Base-by-base conservation (phyloP, 805 yeast genomes). In the Geotrichum ghanense region DNA sequence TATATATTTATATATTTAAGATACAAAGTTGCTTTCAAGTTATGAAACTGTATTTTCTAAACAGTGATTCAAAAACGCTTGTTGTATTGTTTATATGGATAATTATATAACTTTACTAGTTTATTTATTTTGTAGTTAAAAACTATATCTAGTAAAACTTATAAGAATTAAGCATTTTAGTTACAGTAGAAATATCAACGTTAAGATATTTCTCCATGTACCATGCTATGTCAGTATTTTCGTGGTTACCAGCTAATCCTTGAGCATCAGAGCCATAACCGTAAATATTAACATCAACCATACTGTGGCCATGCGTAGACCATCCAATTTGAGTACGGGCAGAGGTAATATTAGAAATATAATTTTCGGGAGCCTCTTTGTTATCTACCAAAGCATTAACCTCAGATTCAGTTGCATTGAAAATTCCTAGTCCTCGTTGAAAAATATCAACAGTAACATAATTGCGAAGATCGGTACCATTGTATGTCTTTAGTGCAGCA, bases 291-390 rank as follows among this genome's bases (percentile, higher is more conserved):
- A 89, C 95, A 63, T 89, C 97, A 14, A 89, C 96, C 0, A 95
- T 96, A 20, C 94, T 80, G 63, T 89, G 97, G 23, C 97, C 97
- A 58, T 86, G 95, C 0, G 97, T 89, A 7, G 94, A 73, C 95
- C 95, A 89, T n/a, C 96, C 97, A 16, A 87, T 77, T 63, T 83
- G 83, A 0, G 97, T 87, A 52, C 95, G 76, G 14, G 66, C 58
- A 1, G 95, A 83, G 9, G 87, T 74, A 74, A 89, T 74, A 47
- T 78, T 71, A 57, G 85, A 82, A 48, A 87, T 63, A 37, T 71
- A 65, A 50, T 78, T 78, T 50, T 62, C 66, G 16, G 71, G 58
- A 35, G 58, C 54, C 1, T 54, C 52, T 37, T 60, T 57, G 44
- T 68, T 56, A 2, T 60, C 50, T 21, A 76, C 51, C 9, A 83